Evolutionary conservation across 495 filamentous ascomycete genomes (phyloP).

Genomic region (Pyrenula aspistea): DNA sequence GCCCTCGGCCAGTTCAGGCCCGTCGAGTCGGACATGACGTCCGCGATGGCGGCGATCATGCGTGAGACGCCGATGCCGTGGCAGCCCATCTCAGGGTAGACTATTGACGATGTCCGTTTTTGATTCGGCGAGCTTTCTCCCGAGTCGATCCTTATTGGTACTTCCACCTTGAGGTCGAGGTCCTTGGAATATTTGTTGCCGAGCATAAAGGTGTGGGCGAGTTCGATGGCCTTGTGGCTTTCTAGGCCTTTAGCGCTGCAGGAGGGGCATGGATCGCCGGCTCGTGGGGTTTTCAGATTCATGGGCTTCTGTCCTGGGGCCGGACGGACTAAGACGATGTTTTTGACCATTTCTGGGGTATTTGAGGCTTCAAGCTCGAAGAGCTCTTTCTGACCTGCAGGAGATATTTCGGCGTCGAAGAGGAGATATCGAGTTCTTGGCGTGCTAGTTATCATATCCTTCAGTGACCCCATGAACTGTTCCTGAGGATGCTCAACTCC

Average conservation of each 20-base stretch:
- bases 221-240: constrained; percentile 64
- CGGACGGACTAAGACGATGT: background rate
- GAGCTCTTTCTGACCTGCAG: background rate
- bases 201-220: constrained; percentile 91
- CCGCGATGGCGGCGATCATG: constrained; percentile 76
- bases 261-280: constrained; percentile 60
- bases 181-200: constrained; percentile 78
- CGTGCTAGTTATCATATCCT: background rate
- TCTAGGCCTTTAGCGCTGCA: constrained; percentile 54
- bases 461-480: constrained; percentile 19
- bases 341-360: constrained; percentile 38
- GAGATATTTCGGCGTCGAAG: background rate
- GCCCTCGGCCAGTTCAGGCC: constrained; percentile 83
- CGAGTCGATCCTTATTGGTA: constrained; percentile 11
- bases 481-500: constrained; percentile 49
- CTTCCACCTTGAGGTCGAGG: constrained; percentile 47
- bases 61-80: constrained; percentile 91
- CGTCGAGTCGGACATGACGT: constrained; percentile 52
- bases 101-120: constrained; percentile 17
- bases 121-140: constrained; percentile 4
- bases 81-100: constrained; percentile 83
- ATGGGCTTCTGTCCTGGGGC: background rate
- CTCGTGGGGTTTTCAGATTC: constrained; percentile 23
- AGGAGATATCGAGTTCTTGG: background rate
- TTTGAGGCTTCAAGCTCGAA: background rate